Conservation (phyloP, 2,329 filamentous ascomycete genomes). For the Gyromitra esculenta region DNA sequence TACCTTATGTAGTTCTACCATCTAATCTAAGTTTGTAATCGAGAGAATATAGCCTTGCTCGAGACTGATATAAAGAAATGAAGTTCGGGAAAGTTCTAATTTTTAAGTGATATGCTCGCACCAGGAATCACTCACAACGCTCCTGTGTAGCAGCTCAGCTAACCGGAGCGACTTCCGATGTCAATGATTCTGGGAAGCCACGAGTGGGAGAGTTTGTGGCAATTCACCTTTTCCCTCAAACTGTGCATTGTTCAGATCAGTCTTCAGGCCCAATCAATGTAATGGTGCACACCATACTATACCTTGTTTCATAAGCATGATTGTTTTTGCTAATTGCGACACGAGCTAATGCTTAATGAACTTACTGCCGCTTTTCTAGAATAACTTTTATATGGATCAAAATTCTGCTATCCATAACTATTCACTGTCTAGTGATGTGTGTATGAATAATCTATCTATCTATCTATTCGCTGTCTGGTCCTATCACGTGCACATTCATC, state of each 20-base stretch:
- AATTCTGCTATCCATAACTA: too few relatives aligned
- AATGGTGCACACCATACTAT: background rate
- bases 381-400: background rate
- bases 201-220: background rate
- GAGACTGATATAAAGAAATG: background rate
- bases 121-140: slow-evolving; percentile 13
- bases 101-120: slow-evolving; percentile 2
- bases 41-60: background rate
- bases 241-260: background rate
- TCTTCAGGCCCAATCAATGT: background rate
- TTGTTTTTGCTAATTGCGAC: background rate
- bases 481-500: too few relatives aligned
- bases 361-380: too few relatives aligned
- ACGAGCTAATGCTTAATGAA: too few relatives aligned
- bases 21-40: background rate
- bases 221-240: background rate
- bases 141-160: background rate
- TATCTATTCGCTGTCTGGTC: too few relatives aligned
- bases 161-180: slow-evolving; percentile 2
- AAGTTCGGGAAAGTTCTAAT: background rate
- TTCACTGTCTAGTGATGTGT: too few relatives aligned
- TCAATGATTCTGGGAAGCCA: background rate
- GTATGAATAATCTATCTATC: too few relatives aligned
- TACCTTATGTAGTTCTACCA: background rate
- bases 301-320: background rate